Percentiles rank a stretch among this genome's conserved stretches.
phyloP scores from a whole-genome alignment of 1,284 basidiomycete species.

The Trametes sp. region DNA sequence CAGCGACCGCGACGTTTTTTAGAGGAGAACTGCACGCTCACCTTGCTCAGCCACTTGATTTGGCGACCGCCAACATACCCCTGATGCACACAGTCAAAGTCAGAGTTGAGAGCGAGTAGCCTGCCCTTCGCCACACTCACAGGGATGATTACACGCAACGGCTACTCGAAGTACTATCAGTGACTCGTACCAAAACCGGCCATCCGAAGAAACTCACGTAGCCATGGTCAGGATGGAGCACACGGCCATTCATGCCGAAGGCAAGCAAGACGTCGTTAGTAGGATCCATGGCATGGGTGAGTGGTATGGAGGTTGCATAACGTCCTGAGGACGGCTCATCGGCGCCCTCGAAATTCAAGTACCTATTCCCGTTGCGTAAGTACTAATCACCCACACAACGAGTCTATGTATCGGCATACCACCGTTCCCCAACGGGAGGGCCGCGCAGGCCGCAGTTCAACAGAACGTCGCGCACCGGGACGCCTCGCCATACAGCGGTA shows the following conservation, averaged over 20 bases:
- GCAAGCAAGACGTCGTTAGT: slow-evolving; percentile 38
- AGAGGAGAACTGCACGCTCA: slow-evolving; percentile 1
- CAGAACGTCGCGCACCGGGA: slow-evolving; percentile 33
- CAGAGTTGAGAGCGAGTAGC: too few species aligned
- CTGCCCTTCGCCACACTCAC: slow-evolving; percentile 7
- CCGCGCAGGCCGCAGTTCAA: slow-evolving; percentile 30
- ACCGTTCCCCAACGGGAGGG: slow-evolving; percentile 29
- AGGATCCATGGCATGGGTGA: slow-evolving; percentile 33
- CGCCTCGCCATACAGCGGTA: slow-evolving; percentile 33
- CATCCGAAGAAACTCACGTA: slow-evolving; percentile 23
- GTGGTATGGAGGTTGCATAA: slow-evolving; percentile 37
- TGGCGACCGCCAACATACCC: slow-evolving; percentile 39
- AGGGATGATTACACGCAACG: slow-evolving; percentile 35
- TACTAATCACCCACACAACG: too few species aligned
- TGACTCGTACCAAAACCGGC: neutral
- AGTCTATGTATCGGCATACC: too few species aligned
- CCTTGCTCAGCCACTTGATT: slow-evolving; percentile 38
- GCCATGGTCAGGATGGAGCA: slow-evolving; percentile 38
- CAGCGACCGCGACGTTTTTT: neutral
- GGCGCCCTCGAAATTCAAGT: slow-evolving; percentile 32
- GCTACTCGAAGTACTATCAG: slow-evolving; percentile 15
- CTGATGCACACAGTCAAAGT: slow-evolving; percentile 3
- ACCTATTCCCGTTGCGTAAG: slow-evolving; percentile 17
- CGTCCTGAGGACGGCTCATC: slow-evolving; percentile 33
- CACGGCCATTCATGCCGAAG: slow-evolving; percentile 36